Conservation (phyloP, 2,329 filamentous ascomycete genomes). For the Cladophialophora exuberans region DNA sequence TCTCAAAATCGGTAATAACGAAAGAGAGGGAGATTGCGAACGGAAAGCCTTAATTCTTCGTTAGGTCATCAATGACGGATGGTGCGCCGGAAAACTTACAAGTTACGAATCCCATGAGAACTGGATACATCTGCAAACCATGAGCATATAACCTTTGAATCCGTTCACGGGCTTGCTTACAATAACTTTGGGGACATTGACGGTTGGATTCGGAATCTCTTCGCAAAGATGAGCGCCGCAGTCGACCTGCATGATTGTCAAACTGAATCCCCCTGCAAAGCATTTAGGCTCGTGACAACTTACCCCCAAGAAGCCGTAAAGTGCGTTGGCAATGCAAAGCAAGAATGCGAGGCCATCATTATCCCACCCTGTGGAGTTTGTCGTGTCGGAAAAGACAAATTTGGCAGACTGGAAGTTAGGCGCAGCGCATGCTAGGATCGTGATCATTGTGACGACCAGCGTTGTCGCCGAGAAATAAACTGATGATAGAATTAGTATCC, state of each 20-base stretch:
- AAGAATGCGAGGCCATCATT: constrained; percentile 33
- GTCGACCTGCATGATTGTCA: constrained; percentile 2
- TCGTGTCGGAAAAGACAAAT: constrained; percentile 43
- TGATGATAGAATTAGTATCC: not conserved
- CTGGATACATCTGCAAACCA: constrained; percentile 18
- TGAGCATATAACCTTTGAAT: not conserved
- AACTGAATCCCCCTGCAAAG: not conserved
- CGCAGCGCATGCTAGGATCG: constrained; percentile 27
- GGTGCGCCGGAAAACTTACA: not conserved
- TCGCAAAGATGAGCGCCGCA: constrained; percentile 26
- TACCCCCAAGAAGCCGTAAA: constrained; percentile 18
- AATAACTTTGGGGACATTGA: constrained; percentile 41
- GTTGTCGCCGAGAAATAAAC: constrained; percentile 17
- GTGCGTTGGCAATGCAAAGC: constrained; percentile 33
- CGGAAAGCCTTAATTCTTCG: constrained; percentile 29
- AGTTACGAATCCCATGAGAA: constrained; percentile 40
- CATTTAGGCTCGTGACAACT: not conserved
- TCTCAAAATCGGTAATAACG: constrained; percentile 45
- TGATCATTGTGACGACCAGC: constrained; percentile 32
- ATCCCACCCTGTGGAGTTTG: constrained; percentile 46
- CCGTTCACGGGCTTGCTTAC: constrained; percentile 26
- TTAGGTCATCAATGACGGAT: not conserved
- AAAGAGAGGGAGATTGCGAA: constrained; percentile 41
- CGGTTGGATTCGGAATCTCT: constrained; percentile 36
- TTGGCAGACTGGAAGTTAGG: constrained; percentile 15